Evolutionary conservation across 768 basidiomycete genomes (phyloP).

Genomic region (Boletus eberwhitei): DNA sequence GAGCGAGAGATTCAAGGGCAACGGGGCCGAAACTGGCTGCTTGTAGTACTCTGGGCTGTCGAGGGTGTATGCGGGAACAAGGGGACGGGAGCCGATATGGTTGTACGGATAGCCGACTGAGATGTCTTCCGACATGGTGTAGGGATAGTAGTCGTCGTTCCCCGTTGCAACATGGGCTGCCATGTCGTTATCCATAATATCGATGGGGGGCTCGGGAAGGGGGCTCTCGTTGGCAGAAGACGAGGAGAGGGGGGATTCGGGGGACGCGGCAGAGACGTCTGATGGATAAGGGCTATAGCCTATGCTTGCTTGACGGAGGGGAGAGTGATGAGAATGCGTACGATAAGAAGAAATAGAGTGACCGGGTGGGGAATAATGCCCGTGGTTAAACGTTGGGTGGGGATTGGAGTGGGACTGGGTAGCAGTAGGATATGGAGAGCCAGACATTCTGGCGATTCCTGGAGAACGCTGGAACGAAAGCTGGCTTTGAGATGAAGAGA

Average conservation of each 20-base stretch:
- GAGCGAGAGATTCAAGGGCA: conserved; percentile 31
- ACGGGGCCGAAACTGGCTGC: conserved; percentile 32
- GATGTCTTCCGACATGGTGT: conserved; percentile 25
- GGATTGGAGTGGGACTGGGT: conserved; percentile 20
- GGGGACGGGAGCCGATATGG: conserved; percentile 21
- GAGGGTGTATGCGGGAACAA: conserved; percentile 20
- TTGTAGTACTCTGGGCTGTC: conserved; percentile 30
- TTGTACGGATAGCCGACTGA: conserved; percentile 21
- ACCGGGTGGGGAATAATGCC: conserved; percentile 19
- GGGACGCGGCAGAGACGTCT: conserved; percentile 33
- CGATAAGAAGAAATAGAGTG: conserved; percentile 20
- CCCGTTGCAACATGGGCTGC: conserved; percentile 23
- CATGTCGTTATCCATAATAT: conserved; percentile 31
- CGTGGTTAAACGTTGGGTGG: conserved; percentile 11
- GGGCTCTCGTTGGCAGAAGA: conserved; percentile 40
- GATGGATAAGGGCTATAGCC: conserved; percentile 38
- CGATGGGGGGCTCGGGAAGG: conserved; percentile 36
- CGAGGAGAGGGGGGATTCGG: conserved; percentile 40
- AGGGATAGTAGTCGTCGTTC: conserved; percentile 30
- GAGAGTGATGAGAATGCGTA: conserved; percentile 12
- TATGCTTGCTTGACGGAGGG: conserved; percentile 15
- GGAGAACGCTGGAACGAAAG: conserved; percentile 6
- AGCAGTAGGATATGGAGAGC: conserved; percentile 19
- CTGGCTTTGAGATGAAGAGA: conserved; percentile 9
- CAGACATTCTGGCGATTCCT: conserved; percentile 22